Base-by-base conservation (phyloP, 1,139 yeast genomes). In the Blastobotrys capitulatus region DNA sequence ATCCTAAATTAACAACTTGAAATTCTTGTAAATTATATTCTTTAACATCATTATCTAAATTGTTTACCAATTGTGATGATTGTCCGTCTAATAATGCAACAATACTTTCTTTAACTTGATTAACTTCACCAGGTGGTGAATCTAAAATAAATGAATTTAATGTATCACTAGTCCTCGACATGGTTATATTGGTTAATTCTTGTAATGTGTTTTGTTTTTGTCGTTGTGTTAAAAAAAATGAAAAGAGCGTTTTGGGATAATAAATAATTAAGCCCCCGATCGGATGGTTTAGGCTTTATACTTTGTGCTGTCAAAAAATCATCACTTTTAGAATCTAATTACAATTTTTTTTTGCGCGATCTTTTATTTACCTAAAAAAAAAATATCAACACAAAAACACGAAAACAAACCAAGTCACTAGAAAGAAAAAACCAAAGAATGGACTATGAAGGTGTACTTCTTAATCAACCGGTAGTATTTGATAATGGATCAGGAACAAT, bases 401-500 rank as follows among this genome's bases (percentile, higher is more conserved):
- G 25, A 44, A 41, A 42, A 27, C 38, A 8, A 27, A 27, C 29
- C 25, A 18, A n/a, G 27, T 15, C 37, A 27, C 40, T 13, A 37
- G 25, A 37, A 26, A 26, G n/a, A 26, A 13, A 5, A 37, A 36
- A 36, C 9, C 6, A 9, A 42, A 36, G 29, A 35, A 66, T 67
- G 70, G 69, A 67, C 46, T 62, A 58, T 50, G 68, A 62, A 44
- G 61, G 60, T 46, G 66, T 66, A 43, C 64, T 75, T 52, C 66
- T 74, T 49, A 90, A 89, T 67, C 97, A 90, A 67, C 96, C 97
- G 1, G 80, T 90, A 44, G 96, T 90, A 36, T 75, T 90, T 34
- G 97, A 90, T 66, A 88, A 87, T 71, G 97, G 97, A n/a, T 83
- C 96, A 4, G 95, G 96, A 1, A 77, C 78, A 45, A 73, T 89